These are phyloP conservation scores for Hypomontagnella monticulosa DNA, from an alignment of 495 filamentous ascomycete genomes.

Conservation along the genomic window DNA sequence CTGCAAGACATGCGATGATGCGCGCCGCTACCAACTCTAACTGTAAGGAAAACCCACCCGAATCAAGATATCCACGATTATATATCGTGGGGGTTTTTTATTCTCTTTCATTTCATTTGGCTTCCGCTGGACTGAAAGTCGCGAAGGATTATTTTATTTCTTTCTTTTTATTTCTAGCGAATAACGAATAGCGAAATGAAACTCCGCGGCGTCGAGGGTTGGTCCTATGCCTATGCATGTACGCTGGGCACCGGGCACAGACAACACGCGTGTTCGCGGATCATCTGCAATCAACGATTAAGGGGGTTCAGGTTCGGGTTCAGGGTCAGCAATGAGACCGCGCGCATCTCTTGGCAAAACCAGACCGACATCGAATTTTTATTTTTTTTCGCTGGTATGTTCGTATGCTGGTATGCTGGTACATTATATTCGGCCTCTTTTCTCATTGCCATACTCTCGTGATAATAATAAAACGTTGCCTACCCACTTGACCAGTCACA, in stretches of 20 bases:
- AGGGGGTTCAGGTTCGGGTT: neutral
- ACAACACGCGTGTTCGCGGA: neutral
- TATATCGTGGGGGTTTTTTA: conserved; percentile 27
- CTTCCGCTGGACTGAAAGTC: neutral
- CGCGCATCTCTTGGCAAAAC: conserved; percentile 7
- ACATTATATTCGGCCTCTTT: conserved; percentile 1
- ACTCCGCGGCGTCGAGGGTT: neutral
- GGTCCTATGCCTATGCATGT: too few relatives aligned
- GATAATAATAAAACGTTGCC: conserved; percentile 33
- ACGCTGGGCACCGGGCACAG: too few relatives aligned
- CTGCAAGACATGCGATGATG: conserved; percentile 46
- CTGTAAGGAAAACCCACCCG: conserved; percentile 34
- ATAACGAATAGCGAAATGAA: neutral
- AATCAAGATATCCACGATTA: conserved; percentile 34
- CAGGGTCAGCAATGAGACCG: conserved; percentile 6
- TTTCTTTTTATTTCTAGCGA: neutral
- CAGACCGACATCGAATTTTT: neutral
- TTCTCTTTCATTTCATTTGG: neutral
- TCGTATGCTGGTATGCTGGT: too few relatives aligned
- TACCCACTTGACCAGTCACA: conserved; percentile 30
- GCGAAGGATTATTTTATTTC: conserved; percentile 20
- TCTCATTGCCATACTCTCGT: conserved; percentile 22
- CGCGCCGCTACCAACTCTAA: conserved; percentile 42
- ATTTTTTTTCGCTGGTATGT: too few relatives aligned
- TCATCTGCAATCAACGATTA: conserved; percentile 1